Evolutionary conservation across 2,329 filamentous ascomycete genomes (phyloP).

Genomic region (Scedosporium apiospermum): DNA sequence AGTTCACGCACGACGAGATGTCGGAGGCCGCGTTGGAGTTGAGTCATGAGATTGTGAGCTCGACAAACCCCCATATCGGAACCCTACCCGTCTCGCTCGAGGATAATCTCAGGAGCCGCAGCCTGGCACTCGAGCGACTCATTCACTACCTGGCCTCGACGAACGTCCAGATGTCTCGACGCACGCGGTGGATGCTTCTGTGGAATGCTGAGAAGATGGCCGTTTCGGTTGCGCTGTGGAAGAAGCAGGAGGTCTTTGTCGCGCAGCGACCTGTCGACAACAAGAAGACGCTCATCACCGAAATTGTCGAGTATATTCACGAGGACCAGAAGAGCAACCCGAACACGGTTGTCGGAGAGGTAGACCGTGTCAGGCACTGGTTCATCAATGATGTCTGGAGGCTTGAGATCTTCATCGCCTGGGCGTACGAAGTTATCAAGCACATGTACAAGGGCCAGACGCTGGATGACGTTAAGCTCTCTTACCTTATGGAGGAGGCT

Average conservation of each 20-base stretch:
- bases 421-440: constrained; percentile 69
- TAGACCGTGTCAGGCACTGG: constrained; percentile 75
- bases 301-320: constrained; percentile 67
- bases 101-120: constrained; percentile 65
- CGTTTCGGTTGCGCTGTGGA: constrained; percentile 72
- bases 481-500: constrained; percentile 58
- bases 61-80: constrained; percentile 64
- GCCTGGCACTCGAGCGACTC: constrained; percentile 65
- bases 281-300: constrained; percentile 61
- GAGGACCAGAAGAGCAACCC: constrained; percentile 65
- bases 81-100: constrained; percentile 68
- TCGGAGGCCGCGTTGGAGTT: constrained; percentile 67
- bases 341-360: constrained; percentile 55
- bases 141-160: constrained; percentile 60
- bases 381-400: constrained; percentile 68
- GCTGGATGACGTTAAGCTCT: constrained; percentile 43
- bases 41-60: constrained; percentile 73
- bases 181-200: constrained; percentile 70
- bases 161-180: constrained; percentile 55
- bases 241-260: constrained; percentile 62
- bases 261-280: constrained; percentile 47
- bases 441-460: constrained; percentile 55
- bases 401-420: constrained; percentile 67
- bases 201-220: constrained; percentile 85
- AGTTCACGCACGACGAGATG: constrained; percentile 61